phyloP scores from a whole-genome alignment of 2,329 filamentous ascomycete species.

The Zymoseptoria passerinii region DNA sequence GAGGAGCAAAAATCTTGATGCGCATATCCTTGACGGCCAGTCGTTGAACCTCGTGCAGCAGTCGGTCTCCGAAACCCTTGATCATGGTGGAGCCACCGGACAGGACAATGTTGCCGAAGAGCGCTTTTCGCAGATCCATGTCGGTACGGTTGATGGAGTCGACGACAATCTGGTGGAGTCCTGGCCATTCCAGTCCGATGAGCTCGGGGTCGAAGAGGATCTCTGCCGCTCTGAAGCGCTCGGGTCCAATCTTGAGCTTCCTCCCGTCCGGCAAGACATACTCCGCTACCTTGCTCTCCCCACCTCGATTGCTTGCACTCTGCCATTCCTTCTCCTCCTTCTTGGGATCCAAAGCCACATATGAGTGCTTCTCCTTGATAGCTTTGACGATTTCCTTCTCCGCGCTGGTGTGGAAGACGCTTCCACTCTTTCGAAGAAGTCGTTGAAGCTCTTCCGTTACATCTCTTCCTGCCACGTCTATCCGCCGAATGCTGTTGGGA shows the following conservation, averaged over 20 bases:
- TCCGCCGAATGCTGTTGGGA: constrained; percentile 85
- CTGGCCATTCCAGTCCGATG: constrained; percentile 92
- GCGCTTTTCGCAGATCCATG: constrained; percentile 83
- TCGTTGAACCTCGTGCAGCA: constrained; percentile 85
- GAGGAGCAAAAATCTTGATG: constrained; percentile 97
- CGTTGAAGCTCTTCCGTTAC: constrained; percentile 93
- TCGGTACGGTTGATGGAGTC: constrained; percentile 93
- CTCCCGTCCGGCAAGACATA: constrained; percentile 89
- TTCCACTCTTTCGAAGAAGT: constrained; percentile 81
- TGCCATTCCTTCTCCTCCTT: constrained; percentile 97
- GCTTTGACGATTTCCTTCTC: constrained; percentile 98
- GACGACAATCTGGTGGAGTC: constrained; percentile 95
- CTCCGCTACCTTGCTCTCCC: constrained; percentile 65
- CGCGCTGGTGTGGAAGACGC: constrained; percentile 93
- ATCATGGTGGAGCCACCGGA: constrained; percentile 94
- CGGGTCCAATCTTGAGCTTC: constrained; percentile 86
- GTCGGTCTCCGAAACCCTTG: constrained; percentile 88
- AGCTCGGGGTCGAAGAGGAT: constrained; percentile 97
- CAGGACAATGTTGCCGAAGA: constrained; percentile 95
- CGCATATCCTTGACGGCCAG: constrained; percentile 97
- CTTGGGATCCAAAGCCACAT: constrained; percentile 81
- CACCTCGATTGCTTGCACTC: constrained; percentile 53
- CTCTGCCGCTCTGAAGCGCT: constrained; percentile 91
- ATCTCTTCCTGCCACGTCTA: constrained; percentile 92
- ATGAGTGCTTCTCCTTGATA: constrained; percentile 93